Percentiles rank a stretch among this genome's conserved stretches.
phyloP scores from a whole-genome alignment of 768 basidiomycete genomes.

The Pholiota microspora region DNA sequence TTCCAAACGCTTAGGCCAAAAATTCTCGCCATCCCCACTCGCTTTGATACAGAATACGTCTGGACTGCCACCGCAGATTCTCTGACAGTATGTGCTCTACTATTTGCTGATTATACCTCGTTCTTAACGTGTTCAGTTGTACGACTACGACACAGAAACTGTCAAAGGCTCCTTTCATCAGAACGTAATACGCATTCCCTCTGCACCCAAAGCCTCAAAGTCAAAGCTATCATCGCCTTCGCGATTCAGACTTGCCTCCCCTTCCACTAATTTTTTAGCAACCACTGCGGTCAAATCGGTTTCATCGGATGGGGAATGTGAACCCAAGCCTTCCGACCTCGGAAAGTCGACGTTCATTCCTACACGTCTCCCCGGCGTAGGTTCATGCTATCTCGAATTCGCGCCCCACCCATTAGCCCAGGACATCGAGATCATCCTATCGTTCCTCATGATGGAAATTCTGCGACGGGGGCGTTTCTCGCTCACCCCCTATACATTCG shows the following conservation, averaged over 20 bases:
- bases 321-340: slow-evolving; percentile 3
- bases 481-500: slow-evolving; percentile 46
- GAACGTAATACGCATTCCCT: slow-evolving; percentile 43
- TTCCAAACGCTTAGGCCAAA: slow-evolving; percentile 41
- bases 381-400: slow-evolving; percentile 60
- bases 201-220: slow-evolving; percentile 25
- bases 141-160: slow-evolving; percentile 49
- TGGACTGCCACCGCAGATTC: slow-evolving; percentile 59
- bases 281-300: slow-evolving; percentile 19
- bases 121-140: slow-evolving; percentile 33
- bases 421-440: slow-evolving; percentile 54
- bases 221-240: slow-evolving; percentile 17
- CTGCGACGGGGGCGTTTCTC: slow-evolving; percentile 57
- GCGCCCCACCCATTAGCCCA: slow-evolving; percentile 43
- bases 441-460: slow-evolving; percentile 65
- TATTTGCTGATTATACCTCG: background rate
- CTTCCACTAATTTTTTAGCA: slow-evolving; percentile 14
- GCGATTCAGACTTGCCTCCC: slow-evolving; percentile 15
- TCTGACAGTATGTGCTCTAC: slow-evolving; percentile 40
- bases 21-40: slow-evolving; percentile 55
- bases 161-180: slow-evolving; percentile 51
- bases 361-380: slow-evolving; percentile 51
- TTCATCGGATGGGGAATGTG: slow-evolving; percentile 21
- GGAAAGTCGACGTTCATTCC: slow-evolving; percentile 39
- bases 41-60: slow-evolving; percentile 60